Base-by-base conservation (phyloP, 345 rosid species). In the Gynandropsis gynandra region DNA sequence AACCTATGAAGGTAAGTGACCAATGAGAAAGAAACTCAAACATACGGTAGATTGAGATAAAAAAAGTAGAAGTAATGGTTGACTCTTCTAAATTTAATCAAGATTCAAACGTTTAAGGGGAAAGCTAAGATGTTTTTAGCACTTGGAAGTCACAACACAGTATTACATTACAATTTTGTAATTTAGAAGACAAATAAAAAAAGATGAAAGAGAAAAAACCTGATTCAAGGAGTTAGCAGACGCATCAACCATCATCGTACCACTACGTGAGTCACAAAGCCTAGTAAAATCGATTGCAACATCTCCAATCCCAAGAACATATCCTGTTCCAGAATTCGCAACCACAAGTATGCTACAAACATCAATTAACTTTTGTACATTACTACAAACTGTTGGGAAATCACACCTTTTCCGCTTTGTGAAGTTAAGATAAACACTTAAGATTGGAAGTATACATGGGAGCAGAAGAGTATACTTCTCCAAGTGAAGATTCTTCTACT, bases 311-410 rank as follows among this genome's bases (percentile, higher is more conserved):
- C 93, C 98, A 15, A 92, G 72, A 33, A 87, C 79, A 67, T 68
- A 92, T 9, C 98, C 98, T 43, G 97, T 92, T 7, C 98, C 98
- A 49, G 98, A 92, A 42, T 96, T 92, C 31, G 96, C 95, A 54
- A 92, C 95, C 47, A 92, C 98, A 21, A 92, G 76, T 88, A 87
- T 68, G 61, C 98, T 90, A 60, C 42, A 54, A 32, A 47, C n/a
- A 63, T 9, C 27, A 55, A 63, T 50, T 31, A 42, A 56, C 31
- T 14, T 29, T 18, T 7, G 29, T 10, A 24, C 29, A 24, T 24
- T 2, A 24, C 29, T 24, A 24, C 5, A 24, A 2, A 24, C 29
- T 24, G 2, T 5, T 5, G 29, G 5, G 29, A 24, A 2, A 24
- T 24, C 4, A 24, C n/a, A n/a, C n/a, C n/a, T n/a, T n/a, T n/a